Conservation (phyloP, 169 alveolate genomes). For the Plasmodium gallinaceum region DNA sequence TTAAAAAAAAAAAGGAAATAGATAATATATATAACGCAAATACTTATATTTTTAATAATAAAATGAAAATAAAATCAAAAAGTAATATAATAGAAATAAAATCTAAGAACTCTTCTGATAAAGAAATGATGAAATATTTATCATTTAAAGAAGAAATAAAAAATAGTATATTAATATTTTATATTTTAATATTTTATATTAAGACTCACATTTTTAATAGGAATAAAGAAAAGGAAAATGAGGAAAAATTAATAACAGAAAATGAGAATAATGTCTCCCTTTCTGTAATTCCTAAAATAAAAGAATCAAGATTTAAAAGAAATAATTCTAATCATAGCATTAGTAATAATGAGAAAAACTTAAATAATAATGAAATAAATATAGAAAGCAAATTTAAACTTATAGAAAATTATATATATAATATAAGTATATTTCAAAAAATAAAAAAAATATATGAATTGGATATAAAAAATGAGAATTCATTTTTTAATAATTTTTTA, state of each 20-base stretch:
- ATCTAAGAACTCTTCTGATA: slow-evolving; percentile 1
- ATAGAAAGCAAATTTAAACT: slow-evolving; percentile 5
- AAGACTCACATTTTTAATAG: background rate
- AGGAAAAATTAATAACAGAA: background rate
- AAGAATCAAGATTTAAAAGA: background rate
- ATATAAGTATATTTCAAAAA: slow-evolving; percentile 30
- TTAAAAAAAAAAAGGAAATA: slow-evolving; percentile 25
- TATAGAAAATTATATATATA: slow-evolving; percentile 24
- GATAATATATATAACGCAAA: slow-evolving; percentile 29
- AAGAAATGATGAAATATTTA: slow-evolving; percentile 42
- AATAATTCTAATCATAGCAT: background rate
- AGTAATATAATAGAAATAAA: background rate
- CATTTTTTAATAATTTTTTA: slow-evolving; percentile 23
- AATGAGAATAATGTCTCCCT: background rate
- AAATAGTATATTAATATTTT: slow-evolving; percentile 43
- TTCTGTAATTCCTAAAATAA: no score
- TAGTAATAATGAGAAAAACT: background rate
- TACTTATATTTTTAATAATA: slow-evolving; percentile 42
- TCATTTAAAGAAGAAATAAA: slow-evolving; percentile 46
- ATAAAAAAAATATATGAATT: slow-evolving; percentile 48
- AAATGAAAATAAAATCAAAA: slow-evolving; percentile 10
- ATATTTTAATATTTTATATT: slow-evolving; percentile 34
- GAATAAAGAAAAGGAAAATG: background rate
- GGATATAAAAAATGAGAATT: slow-evolving; percentile 9
- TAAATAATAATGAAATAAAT: slow-evolving; percentile 14